These are phyloP conservation scores for Clarireedia homoeocarpa DNA, from an alignment of 2,329 filamentous ascomycete species.

Conservation along the genomic window DNA sequence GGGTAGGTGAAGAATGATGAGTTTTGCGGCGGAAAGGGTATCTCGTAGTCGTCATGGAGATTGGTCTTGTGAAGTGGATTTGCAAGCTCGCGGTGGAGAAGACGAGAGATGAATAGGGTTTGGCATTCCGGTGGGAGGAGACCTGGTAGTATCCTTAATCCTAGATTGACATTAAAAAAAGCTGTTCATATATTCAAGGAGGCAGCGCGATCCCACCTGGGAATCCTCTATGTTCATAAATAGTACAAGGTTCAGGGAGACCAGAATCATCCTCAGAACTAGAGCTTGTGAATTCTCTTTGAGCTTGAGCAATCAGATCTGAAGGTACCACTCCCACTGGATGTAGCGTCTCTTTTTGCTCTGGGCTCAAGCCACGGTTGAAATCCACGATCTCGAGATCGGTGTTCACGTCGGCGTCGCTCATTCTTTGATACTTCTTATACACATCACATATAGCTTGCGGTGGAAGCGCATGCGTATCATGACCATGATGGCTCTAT, in stretches of 20 bases:
- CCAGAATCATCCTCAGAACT: not conserved
- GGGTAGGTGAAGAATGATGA: slow-evolving; percentile 44
- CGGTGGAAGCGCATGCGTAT: slow-evolving; percentile 29
- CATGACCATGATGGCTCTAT: slow-evolving; percentile 20
- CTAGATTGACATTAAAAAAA: slow-evolving; percentile 2
- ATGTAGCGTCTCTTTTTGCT: slow-evolving; percentile 21
- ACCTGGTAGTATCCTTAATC: slow-evolving; percentile 63
- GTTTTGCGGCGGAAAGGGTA: slow-evolving; percentile 46
- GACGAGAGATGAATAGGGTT: slow-evolving; percentile 56
- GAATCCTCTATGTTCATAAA: slow-evolving; percentile 28
- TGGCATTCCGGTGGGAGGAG: slow-evolving; percentile 69
- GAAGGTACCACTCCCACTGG: slow-evolving; percentile 18
- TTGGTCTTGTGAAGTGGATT: slow-evolving; percentile 76
- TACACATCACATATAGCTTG: slow-evolving; percentile 28
- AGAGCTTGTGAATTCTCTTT: slow-evolving; percentile 13
- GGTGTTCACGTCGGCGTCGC: slow-evolving; percentile 18
- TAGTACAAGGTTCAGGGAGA: slow-evolving; percentile 17
- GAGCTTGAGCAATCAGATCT: slow-evolving; percentile 20
- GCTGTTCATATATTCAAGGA: not conserved
- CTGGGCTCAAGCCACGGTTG: slow-evolving; percentile 21
- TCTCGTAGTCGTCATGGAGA: slow-evolving; percentile 68
- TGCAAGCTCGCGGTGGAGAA: slow-evolving; percentile 72
- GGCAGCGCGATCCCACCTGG: slow-evolving; percentile 16
- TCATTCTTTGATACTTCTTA: slow-evolving; percentile 27
- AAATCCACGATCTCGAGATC: slow-evolving; percentile 28